Evolutionary conservation across 1,284 basidiomycete genomes (phyloP).

Genomic region (Fomitopsis betulina): DNA sequence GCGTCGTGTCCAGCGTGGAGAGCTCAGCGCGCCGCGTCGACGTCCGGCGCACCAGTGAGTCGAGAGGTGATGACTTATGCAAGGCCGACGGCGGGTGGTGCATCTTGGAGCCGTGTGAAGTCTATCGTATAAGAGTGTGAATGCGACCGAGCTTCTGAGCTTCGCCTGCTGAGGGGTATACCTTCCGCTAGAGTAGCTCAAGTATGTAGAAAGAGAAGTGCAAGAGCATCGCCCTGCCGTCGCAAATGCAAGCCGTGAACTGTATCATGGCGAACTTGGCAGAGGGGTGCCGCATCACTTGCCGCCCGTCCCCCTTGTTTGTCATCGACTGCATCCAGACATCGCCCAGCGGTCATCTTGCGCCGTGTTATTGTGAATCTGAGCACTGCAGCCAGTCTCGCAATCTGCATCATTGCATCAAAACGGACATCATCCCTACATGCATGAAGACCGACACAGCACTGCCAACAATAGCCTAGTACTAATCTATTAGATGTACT

Average conservation of each 20-base stretch:
- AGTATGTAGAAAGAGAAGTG: neutral
- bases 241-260: neutral
- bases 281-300: neutral
- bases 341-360: neutral
- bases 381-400: neutral
- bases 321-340: neutral
- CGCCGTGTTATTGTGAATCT: neutral
- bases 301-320: neutral
- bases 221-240: neutral
- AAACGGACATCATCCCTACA: neutral
- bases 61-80: conserved; percentile 36
- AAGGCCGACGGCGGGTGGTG: conserved; percentile 11
- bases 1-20: conserved; percentile 9
- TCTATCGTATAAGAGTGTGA: neutral
- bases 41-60: conserved; percentile 34
- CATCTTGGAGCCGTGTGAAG: neutral
- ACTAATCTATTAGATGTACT: conserved; percentile 33
- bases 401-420: neutral
- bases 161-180: neutral
- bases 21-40: conserved; percentile 31
- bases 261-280: neutral
- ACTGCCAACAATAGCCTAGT: conserved; percentile 7
- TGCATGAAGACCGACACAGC: neutral
- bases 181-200: neutral
- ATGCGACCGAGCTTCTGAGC: neutral